Percentiles rank a stretch among this genome's conserved stretches.
These are phyloP conservation scores for Periglandula ipomoeae DNA, from an alignment of 2,329 filamentous ascomycete species.

Conservation along the genomic window DNA sequence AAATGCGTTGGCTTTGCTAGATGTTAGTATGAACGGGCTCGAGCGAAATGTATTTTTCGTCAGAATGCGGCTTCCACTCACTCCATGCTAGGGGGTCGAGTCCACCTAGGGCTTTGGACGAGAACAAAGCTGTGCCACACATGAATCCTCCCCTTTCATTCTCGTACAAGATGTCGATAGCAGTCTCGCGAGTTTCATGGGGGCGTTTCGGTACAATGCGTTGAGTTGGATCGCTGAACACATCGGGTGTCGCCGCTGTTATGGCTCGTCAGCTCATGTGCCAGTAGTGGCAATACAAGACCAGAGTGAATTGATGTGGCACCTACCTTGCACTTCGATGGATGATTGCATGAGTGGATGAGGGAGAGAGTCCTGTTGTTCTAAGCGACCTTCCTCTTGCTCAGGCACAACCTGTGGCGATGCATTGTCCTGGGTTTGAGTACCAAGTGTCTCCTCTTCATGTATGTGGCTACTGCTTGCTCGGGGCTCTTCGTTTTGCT, in stretches of 20 bases:
- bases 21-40: no score
- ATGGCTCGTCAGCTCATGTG: background rate
- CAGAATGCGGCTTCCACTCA: slow-evolving; percentile 21
- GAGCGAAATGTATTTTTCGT: no score
- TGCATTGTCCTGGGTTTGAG: background rate
- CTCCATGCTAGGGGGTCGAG: slow-evolving; percentile 82
- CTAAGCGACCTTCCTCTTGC: slow-evolving; percentile 2
- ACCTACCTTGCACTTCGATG: slow-evolving; percentile 24
- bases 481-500: background rate
- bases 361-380: slow-evolving; percentile 5
- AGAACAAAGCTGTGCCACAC: slow-evolving; percentile 87
- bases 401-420: background rate
- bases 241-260: slow-evolving; percentile 22
- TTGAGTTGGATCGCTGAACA: slow-evolving; percentile 15
- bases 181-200: slow-evolving; percentile 37
- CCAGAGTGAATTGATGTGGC: background rate
- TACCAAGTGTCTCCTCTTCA: background rate
- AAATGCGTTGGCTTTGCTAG: slow-evolving; percentile 46
- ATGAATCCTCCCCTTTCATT: slow-evolving; percentile 88
- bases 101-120: slow-evolving; percentile 71
- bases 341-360: slow-evolving; percentile 18
- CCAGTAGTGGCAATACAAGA: background rate
- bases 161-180: slow-evolving; percentile 85
- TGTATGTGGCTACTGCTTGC: background rate
- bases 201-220: slow-evolving; percentile 25